A percentile compares a stretch with the other conserved stretches of the same genome.
phyloP scores from a whole-genome alignment of 2,329 filamentous ascomycete genomes.

The Dryadomyces quercus-mongolicae region DNA sequence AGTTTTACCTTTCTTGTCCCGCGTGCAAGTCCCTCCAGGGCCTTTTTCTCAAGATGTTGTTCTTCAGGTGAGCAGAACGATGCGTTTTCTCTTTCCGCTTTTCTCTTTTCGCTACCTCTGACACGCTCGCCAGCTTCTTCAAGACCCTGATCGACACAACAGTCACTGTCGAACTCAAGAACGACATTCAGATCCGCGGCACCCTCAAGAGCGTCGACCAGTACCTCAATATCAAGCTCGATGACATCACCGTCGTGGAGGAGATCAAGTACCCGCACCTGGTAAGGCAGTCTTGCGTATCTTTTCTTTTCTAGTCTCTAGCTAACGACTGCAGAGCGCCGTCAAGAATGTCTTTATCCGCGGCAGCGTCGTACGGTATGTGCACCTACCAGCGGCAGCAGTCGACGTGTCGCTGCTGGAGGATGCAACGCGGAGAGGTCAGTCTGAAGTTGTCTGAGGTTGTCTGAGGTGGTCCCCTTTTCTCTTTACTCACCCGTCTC shows the following conservation, averaged over 20 bases:
- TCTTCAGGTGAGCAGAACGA: constrained; percentile 17
- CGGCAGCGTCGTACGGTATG: constrained; percentile 84
- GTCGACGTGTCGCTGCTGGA: constrained; percentile 82
- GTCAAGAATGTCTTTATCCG: constrained; percentile 96
- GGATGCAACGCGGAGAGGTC: constrained; percentile 80
- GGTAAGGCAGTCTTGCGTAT: constrained; percentile 40
- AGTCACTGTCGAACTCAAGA: constrained; percentile 98
- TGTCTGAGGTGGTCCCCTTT: too few relatives aligned
- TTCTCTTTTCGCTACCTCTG: too few relatives aligned
- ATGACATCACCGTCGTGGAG: constrained; percentile 86
- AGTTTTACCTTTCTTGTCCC: background rate
- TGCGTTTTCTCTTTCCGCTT: too few relatives aligned
- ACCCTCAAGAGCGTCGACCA: constrained; percentile 96
- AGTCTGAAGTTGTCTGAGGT: too few relatives aligned
- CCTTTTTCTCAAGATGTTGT: constrained; percentile 14
- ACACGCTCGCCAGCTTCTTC: constrained; percentile 66
- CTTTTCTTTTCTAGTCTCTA: background rate
- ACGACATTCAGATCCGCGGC: constrained; percentile 94
- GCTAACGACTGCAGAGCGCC: constrained; percentile 37
- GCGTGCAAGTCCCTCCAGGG: background rate
- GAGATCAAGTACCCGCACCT: constrained; percentile 92
- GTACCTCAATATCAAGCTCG: constrained; percentile 98
- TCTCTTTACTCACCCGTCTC: constrained; percentile 1
- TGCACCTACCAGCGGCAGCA: constrained; percentile 69
- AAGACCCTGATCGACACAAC: constrained; percentile 96